These are phyloP conservation scores for Cardamine chenopodiifolia DNA, from an alignment of 345 rosid species.

Conservation along the genomic window DNA sequence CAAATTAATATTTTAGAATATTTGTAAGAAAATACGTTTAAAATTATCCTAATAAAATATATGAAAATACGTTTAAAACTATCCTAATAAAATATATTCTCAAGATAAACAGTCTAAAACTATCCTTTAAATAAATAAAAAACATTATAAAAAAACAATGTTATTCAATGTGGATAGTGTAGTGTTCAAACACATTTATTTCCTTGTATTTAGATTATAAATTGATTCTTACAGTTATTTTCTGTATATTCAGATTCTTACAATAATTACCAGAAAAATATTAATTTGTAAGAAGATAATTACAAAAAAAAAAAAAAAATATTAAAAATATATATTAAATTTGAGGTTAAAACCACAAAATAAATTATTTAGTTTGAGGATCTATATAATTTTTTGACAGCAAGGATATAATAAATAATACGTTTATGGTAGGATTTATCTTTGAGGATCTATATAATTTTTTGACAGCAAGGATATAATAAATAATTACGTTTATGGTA, in stretches of 20 bases:
- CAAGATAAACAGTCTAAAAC: background rate
- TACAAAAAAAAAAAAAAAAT: background rate
- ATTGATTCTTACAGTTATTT: background rate
- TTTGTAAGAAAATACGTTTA: background rate
- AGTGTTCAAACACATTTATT: background rate
- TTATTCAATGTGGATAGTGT: background rate
- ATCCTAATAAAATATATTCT: background rate
- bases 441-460: background rate
- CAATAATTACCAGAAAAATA: background rate
- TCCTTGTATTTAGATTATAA: background rate
- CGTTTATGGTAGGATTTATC: conserved; percentile 8
- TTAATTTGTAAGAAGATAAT: background rate
- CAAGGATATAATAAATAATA: background rate
- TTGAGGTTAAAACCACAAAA: background rate
- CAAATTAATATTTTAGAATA: background rate
- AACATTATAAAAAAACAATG: too few species aligned
- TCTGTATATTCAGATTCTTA: background rate
- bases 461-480: background rate
- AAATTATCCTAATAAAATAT: too few species aligned
- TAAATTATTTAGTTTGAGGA: background rate
- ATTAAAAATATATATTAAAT: background rate
- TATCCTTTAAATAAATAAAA: background rate
- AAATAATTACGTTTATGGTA: background rate
- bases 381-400: background rate
- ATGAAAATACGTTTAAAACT: too few species aligned